Percentiles rank a stretch among this genome's conserved stretches.
phyloP scores from a whole-genome alignment of 179 eudicot species.

The Gypsophila paniculata region DNA sequence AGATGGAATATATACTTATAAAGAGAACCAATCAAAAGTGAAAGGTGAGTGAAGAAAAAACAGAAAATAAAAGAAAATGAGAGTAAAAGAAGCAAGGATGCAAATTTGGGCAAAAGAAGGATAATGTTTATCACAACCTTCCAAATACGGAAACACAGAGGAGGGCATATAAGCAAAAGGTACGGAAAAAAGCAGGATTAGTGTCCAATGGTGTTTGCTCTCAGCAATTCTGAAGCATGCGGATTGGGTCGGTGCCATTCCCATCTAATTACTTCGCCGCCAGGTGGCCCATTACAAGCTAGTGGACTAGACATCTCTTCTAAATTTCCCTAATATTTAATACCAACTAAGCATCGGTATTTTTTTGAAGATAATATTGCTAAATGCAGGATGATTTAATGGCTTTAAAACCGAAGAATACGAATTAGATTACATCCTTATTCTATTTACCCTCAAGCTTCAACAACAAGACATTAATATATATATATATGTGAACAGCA shows the following conservation, averaged over 20 bases:
- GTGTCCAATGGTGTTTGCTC: conserved; percentile 10
- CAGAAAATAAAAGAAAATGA: conserved; percentile 11
- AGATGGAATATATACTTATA: conserved; percentile 23
- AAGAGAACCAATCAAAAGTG: conserved; percentile 15
- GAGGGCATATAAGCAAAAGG: conserved; percentile 21
- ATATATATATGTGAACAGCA: not conserved
- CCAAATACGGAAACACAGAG: conserved; percentile 21
- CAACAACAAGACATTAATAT: not conserved
- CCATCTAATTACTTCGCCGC: conserved; percentile 8
- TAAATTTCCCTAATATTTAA: conserved; percentile 4
- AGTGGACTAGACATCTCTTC: conserved; percentile 9
- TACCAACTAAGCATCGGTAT: not conserved
- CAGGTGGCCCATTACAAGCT: not conserved
- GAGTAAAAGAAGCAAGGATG: conserved; percentile 9
- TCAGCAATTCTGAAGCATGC: conserved; percentile 6
- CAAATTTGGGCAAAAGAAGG: conserved; percentile 22
- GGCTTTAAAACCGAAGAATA: not conserved
- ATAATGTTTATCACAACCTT: conserved; percentile 21
- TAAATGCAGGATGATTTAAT: not conserved
- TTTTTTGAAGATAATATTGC: not conserved
- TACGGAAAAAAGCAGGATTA: conserved; percentile 8
- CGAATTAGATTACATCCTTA: not conserved
- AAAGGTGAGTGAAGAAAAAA: not conserved
- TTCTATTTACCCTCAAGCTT: not conserved
- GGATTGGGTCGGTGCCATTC: not conserved